Evolutionary conservation across 2,329 filamentous ascomycete species (phyloP).

Genomic region (Hypoxylon rubiginosum): DNA sequence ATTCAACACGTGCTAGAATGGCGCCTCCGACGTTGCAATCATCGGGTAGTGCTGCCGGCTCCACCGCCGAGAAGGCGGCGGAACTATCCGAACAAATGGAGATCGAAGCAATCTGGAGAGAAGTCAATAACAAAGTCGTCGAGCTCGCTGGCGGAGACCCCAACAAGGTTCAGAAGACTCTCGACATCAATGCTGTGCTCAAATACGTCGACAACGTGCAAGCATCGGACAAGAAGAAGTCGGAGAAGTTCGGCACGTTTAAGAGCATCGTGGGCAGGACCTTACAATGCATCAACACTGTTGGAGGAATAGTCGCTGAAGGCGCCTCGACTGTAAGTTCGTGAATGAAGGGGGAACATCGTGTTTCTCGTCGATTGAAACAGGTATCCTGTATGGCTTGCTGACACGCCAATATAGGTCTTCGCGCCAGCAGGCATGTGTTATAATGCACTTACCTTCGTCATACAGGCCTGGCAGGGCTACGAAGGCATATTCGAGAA

Average conservation of each 20-base stretch:
- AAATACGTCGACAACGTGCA: slow-evolving; percentile 48
- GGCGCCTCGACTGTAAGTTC: slow-evolving; percentile 47
- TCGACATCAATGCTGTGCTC: slow-evolving; percentile 51
- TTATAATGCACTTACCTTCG: slow-evolving; percentile 55
- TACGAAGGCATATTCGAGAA: slow-evolving; percentile 54
- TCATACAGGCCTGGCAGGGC: slow-evolving; percentile 54
- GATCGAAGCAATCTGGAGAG: slow-evolving; percentile 52
- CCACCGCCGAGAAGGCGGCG: slow-evolving; percentile 41
- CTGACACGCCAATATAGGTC: slow-evolving; percentile 42
- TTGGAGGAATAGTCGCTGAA: slow-evolving; percentile 53
- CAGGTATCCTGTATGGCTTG: slow-evolving; percentile 2
- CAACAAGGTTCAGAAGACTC: slow-evolving; percentile 43
- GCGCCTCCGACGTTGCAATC: slow-evolving; percentile 43
- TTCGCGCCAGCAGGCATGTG: slow-evolving; percentile 54
- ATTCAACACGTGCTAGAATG: slow-evolving; percentile 39
- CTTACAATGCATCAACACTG: slow-evolving; percentile 52
- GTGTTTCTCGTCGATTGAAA: slow-evolving; percentile 2
- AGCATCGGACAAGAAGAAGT: slow-evolving; percentile 47
- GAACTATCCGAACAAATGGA: slow-evolving; percentile 49
- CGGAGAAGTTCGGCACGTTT: slow-evolving; percentile 49
- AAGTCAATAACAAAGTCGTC: slow-evolving; percentile 52
- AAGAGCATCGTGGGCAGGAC: slow-evolving; percentile 49
- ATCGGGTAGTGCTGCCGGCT: slow-evolving; percentile 37
- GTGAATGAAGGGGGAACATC: not conserved
- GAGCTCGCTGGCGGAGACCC: slow-evolving; percentile 51